phyloP scores from a whole-genome alignment of 352 stramenopile genomes.

The Pythium phragmitis region DNA sequence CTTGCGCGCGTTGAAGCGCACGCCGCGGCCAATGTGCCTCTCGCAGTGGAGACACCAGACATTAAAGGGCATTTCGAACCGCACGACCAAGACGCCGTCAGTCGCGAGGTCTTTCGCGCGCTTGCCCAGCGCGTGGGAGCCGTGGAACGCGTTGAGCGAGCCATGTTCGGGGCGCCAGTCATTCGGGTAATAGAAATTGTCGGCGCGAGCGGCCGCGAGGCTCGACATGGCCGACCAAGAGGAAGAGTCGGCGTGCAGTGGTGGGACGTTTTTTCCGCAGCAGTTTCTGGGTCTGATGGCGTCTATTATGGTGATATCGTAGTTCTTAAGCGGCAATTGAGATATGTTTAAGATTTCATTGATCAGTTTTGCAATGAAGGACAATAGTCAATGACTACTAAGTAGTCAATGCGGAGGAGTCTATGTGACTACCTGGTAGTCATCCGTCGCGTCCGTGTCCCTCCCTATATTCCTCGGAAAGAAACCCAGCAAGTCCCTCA shows the following conservation, averaged over 20 bases:
- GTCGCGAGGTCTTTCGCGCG: conserved; percentile 81
- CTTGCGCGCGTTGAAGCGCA: conserved; percentile 97
- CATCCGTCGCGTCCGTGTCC: neutral
- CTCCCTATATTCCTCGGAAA: conserved; percentile 20
- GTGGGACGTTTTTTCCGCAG: too few species aligned
- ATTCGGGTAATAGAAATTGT: conserved; percentile 97
- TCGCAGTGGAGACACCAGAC: conserved; percentile 89
- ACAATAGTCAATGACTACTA: conserved; percentile 9
- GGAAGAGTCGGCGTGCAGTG: too few species aligned
- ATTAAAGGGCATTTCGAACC: conserved; percentile 98
- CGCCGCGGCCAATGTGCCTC: conserved; percentile 74
- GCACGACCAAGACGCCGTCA: conserved; percentile 91
- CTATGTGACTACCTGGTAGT: conserved; percentile 17
- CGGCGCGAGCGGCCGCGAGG: conserved; percentile 94
- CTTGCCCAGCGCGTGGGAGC: conserved; percentile 72
- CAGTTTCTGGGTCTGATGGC: neutral
- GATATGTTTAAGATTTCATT: conserved; percentile 1
- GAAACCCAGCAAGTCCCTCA: conserved; percentile 16
- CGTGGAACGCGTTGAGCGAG: conserved; percentile 82
- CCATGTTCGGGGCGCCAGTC: conserved; percentile 89
- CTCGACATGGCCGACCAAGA: conserved; percentile 87
- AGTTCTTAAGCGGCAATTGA: neutral
- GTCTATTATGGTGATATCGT: neutral
- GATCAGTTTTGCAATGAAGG: neutral
- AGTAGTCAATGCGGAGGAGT: conserved; percentile 6